phyloP scores from a whole-genome alignment of 2,329 filamentous ascomycete genomes.

The Thielaviopsis cerberus region DNA sequence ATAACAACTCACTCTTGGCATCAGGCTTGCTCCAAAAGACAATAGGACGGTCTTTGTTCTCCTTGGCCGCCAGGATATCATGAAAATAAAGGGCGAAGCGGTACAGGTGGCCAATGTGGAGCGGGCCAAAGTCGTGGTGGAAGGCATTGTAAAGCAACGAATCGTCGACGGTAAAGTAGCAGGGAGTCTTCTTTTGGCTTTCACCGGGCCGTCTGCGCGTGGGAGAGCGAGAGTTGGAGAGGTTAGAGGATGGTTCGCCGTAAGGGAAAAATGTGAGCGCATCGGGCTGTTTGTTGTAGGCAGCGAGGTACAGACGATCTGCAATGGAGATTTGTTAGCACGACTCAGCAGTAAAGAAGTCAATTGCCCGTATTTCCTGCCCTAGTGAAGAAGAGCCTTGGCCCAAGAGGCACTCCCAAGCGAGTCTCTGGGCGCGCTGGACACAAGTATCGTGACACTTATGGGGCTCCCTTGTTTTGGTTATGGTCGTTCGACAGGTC shows the following conservation, averaged over 20 bases:
- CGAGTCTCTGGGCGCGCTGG: neutral
- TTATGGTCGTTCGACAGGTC: neutral
- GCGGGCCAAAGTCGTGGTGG: constrained; percentile 91
- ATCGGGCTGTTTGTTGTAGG: constrained; percentile 68
- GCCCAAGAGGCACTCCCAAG: neutral
- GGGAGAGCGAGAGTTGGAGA: constrained; percentile 30
- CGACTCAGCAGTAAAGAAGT: constrained; percentile 2
- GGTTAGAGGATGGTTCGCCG: constrained; percentile 28
- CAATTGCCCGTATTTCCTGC: no score
- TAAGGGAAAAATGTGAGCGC: constrained; percentile 76
- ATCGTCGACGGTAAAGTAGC: constrained; percentile 92
- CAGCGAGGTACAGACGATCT: constrained; percentile 91
- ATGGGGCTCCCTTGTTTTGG: neutral
- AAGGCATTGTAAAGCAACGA: constrained; percentile 92
- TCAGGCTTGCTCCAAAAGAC: constrained; percentile 94
- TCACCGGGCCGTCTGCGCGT: constrained; percentile 28
- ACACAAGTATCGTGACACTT: neutral
- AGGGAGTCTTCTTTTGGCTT: constrained; percentile 36
- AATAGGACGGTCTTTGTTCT: constrained; percentile 74
- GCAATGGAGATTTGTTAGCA: constrained; percentile 10
- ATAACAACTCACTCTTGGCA: constrained; percentile 47
- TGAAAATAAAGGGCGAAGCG: constrained; percentile 91
- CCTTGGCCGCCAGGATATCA: constrained; percentile 77
- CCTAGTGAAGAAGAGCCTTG: no score
- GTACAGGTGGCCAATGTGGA: constrained; percentile 95